phyloP scores from a whole-genome alignment of 495 filamentous ascomycete species.

The Daldinia vernicosa region DNA sequence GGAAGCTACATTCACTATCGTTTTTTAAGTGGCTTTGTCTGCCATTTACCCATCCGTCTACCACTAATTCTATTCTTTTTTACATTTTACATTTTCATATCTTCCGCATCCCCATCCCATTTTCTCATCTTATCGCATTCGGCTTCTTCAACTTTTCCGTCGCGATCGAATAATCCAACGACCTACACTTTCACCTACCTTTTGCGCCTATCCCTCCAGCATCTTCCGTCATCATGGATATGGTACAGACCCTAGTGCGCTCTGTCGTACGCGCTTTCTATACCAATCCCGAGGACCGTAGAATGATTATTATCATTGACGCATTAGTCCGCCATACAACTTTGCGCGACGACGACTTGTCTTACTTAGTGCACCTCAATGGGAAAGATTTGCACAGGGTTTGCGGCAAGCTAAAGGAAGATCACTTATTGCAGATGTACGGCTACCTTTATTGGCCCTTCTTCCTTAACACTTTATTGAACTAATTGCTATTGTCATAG shows the following conservation, averaged over 20 bases:
- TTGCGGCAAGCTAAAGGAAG: conserved; percentile 82
- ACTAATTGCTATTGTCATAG: conserved; percentile 52
- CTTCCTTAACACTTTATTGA: conserved; percentile 9
- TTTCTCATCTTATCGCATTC: too few species aligned
- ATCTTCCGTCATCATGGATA: conserved; percentile 69
- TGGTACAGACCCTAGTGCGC: conserved; percentile 87
- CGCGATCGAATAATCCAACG: too few species aligned
- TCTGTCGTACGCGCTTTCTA: conserved; percentile 93
- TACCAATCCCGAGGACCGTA: conserved; percentile 63
- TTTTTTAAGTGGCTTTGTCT: conserved; percentile 18
- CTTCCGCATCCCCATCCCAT: background rate
- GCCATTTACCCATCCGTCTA: conserved; percentile 3
- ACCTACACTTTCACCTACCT: background rate
- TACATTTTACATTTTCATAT: background rate
- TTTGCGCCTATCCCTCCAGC: background rate
- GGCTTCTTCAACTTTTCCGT: background rate
- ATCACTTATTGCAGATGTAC: conserved; percentile 84
- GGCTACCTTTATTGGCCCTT: conserved; percentile 35
- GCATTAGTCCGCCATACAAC: conserved; percentile 91
- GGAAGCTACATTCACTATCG: conserved; percentile 6
- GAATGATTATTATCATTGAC: conserved; percentile 90
- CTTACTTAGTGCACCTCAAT: conserved; percentile 83
- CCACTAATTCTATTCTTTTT: background rate
- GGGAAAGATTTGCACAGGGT: conserved; percentile 89
- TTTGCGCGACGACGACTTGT: conserved; percentile 86